phyloP scores from a whole-genome alignment of 2,329 filamentous ascomycete genomes.

The Fusarium torreyae region DNA sequence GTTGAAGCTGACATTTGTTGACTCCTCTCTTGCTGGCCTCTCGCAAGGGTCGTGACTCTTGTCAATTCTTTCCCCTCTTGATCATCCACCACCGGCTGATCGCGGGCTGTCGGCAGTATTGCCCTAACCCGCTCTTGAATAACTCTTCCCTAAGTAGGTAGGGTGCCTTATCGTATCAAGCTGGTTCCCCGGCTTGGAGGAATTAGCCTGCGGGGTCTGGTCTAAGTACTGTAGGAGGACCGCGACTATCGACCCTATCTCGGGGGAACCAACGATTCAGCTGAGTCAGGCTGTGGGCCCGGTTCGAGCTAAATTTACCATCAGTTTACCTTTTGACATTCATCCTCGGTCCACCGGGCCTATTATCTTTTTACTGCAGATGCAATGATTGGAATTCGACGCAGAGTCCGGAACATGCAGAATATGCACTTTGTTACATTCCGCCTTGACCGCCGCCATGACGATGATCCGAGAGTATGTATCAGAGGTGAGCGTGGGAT shows the following conservation, averaged over 20 bases:
- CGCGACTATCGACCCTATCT: constrained; percentile 24
- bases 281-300: constrained; percentile 38
- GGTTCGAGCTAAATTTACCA: constrained; percentile 2
- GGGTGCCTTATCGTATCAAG: constrained; percentile 24
- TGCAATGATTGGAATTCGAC: neutral
- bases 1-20: constrained; percentile 14
- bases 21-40: constrained; percentile 19
- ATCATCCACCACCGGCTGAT: constrained; percentile 23
- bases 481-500: constrained; percentile 39
- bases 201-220: constrained; percentile 43
- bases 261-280: constrained; percentile 30
- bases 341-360: constrained; percentile 14
- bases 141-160: constrained; percentile 9
- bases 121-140: constrained; percentile 9
- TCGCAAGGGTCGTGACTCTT: constrained; percentile 22
- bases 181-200: constrained; percentile 27
- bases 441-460: constrained; percentile 28
- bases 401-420: neutral
- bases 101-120: neutral
- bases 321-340: neutral
- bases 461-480: constrained; percentile 13
- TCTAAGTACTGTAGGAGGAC: constrained; percentile 29
- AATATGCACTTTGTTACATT: constrained; percentile 17
- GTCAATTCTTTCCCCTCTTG: constrained; percentile 6
- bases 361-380: neutral